phyloP scores from a whole-genome alignment of 2,329 filamentous ascomycete genomes.

The Penicillium brasilianum region DNA sequence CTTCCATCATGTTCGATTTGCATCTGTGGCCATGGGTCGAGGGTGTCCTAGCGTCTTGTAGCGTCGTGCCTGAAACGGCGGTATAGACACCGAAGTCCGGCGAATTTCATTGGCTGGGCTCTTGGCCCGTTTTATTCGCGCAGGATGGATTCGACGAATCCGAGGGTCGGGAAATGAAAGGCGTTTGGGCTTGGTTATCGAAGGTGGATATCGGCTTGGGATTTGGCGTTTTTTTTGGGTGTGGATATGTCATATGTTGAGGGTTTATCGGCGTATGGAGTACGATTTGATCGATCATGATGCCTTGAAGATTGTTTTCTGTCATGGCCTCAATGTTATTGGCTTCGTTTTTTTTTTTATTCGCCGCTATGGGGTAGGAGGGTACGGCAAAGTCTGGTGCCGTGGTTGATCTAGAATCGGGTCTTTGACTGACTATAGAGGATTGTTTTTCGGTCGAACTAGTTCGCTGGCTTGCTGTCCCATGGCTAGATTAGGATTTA shows the following conservation, averaged over 20 bases:
- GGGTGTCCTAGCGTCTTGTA: background rate
- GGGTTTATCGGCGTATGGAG: background rate
- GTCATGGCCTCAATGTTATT: background rate
- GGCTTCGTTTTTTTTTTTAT: background rate
- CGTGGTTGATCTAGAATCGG: no score
- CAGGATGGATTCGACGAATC: background rate
- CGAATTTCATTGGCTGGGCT: background rate
- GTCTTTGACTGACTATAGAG: background rate
- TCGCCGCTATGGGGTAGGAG: background rate
- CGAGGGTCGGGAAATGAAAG: background rate
- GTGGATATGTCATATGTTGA: background rate
- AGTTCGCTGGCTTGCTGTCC: background rate
- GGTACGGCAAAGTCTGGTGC: no score
- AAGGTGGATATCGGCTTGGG: background rate
- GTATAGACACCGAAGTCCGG: background rate
- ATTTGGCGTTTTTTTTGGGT: background rate
- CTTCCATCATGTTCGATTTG: background rate
- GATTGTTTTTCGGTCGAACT: background rate
- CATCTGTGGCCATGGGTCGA: conserved; percentile 1
- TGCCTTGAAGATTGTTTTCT: background rate
- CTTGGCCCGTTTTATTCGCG: background rate
- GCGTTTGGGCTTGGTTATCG: background rate
- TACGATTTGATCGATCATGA: background rate
- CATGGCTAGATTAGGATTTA: background rate
- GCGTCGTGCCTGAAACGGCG: background rate